These are phyloP conservation scores for Lactifluus rugatus DNA, from an alignment of 768 basidiomycete genomes.

Conservation along the genomic window DNA sequence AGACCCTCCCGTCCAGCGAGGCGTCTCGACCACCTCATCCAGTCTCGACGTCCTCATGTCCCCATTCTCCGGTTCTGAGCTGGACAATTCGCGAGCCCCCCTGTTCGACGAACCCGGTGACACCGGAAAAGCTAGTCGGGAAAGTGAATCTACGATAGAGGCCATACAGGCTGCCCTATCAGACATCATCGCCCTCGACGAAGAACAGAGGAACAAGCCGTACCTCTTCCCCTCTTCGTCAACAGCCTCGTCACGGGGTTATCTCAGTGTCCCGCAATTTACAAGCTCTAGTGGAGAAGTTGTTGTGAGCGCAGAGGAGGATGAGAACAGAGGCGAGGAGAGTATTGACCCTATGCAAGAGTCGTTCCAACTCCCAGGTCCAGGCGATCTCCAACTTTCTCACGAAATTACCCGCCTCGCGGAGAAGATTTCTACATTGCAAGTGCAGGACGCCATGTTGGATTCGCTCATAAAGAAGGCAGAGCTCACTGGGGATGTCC, in stretches of 20 bases:
- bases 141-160: slow-evolving; percentile 77
- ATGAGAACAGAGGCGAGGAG: slow-evolving; percentile 36
- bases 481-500: slow-evolving; percentile 82
- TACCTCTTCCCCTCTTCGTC: not conserved
- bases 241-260: not conserved
- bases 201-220: slow-evolving; percentile 31
- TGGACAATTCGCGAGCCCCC: slow-evolving; percentile 55
- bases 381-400: slow-evolving; percentile 82
- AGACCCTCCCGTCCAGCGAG: not conserved
- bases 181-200: slow-evolving; percentile 86
- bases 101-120: slow-evolving; percentile 79
- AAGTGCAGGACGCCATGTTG: slow-evolving; percentile 75
- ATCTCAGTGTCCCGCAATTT: not conserved
- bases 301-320: slow-evolving; percentile 34
- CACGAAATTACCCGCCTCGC: slow-evolving; percentile 75
- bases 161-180: slow-evolving; percentile 94
- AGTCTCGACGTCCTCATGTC: slow-evolving; percentile 83
- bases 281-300: slow-evolving; percentile 24
- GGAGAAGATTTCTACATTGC: slow-evolving; percentile 64
- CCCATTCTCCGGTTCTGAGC: slow-evolving; percentile 41
- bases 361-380: slow-evolving; percentile 68
- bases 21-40: slow-evolving; percentile 30
- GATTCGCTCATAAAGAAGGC: slow-evolving; percentile 89
- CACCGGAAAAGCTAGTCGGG: slow-evolving; percentile 42
- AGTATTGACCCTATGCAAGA: slow-evolving; percentile 33